Percentiles rank a stretch among this genome's conserved stretches.
These are phyloP conservation scores for Thuja plicata DNA, from an alignment of 83 land plant species.

Conservation along the genomic window DNA sequence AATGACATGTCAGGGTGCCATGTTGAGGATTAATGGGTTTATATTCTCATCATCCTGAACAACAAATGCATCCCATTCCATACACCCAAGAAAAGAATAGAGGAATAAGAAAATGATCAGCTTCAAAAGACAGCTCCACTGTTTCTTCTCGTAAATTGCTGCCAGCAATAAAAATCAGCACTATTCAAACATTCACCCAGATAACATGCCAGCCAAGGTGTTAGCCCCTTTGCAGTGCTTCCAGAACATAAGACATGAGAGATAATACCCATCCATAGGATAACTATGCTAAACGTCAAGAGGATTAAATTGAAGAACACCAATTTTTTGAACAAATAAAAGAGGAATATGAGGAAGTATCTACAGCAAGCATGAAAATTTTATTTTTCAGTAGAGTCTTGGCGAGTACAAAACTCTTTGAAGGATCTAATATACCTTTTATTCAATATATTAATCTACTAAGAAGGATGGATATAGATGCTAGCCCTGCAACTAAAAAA, in stretches of 20 bases:
- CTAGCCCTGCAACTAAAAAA: not conserved
- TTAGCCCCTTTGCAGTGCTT: not conserved
- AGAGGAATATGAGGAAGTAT: not conserved
- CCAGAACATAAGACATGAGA: not conserved
- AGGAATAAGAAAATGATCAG: not conserved
- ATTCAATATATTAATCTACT: not conserved
- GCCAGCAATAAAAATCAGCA: not conserved
- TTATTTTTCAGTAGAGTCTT: not conserved
- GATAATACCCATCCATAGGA: not conserved
- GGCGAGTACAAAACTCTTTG: not conserved
- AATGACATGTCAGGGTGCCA: constrained; percentile 23
- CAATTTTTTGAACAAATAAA: not conserved
- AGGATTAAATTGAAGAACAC: not conserved
- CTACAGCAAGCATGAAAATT: not conserved
- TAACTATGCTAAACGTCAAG: not conserved
- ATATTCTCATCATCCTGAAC: constrained; percentile 18
- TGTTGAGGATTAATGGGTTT: constrained; percentile 17
- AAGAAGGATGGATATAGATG: constrained; percentile 2
- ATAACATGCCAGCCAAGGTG: not conserved
- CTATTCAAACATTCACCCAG: not conserved
- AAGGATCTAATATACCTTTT: not conserved
- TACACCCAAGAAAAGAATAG: not conserved
- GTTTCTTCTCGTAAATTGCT: too few relatives aligned
- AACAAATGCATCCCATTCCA: constrained; percentile 35
- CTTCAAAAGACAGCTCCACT: not conserved